A percentile compares a stretch with the other conserved stretches of the same genome.
These are phyloP conservation scores for Bocquillonia castaneifolia DNA, from an alignment of 441 rosid species.

Conservation along the genomic window DNA sequence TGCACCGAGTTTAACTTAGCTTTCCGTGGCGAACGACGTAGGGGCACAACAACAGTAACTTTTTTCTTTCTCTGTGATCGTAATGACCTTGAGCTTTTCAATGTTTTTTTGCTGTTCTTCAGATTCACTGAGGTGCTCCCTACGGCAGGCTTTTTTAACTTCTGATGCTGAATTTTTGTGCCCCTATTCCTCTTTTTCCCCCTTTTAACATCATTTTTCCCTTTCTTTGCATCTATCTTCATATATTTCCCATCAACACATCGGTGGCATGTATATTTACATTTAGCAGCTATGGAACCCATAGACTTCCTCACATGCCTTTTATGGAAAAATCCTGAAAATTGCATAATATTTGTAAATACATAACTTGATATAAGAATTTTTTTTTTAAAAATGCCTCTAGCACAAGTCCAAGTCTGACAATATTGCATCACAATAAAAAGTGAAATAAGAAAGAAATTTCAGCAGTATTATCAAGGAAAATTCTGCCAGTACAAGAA, in stretches of 20 bases:
- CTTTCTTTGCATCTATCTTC: constrained; percentile 28
- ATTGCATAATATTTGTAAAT: constrained; percentile 18
- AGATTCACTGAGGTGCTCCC: constrained; percentile 35
- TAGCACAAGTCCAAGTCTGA: too few species aligned
- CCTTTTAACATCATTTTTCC: constrained; percentile 36
- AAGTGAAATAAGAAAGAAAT: not conserved
- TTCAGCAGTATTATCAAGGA: not conserved
- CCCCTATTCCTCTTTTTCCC: constrained; percentile 35
- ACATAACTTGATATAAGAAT: constrained; percentile 12
- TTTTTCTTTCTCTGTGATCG: constrained; percentile 45
- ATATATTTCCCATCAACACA: constrained; percentile 47
- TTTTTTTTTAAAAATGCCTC: too few species aligned
- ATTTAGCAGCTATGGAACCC: constrained; percentile 37
- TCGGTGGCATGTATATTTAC: constrained; percentile 53
- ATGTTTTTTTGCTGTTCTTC: constrained; percentile 36
- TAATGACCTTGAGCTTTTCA: constrained; percentile 31
- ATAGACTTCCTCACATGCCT: constrained; percentile 64
- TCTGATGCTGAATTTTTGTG: constrained; percentile 36
- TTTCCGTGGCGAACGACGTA: constrained; percentile 84
- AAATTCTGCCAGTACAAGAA: not conserved
- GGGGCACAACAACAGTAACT: constrained; percentile 48
- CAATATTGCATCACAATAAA: not conserved
- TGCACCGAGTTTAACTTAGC: constrained; percentile 43
- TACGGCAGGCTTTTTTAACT: constrained; percentile 37
- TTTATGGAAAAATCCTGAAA: constrained; percentile 78